These are phyloP conservation scores for Metschnikowia cubensis DNA, from an alignment of 805 yeast genomes.

Conservation along the genomic window DNA sequence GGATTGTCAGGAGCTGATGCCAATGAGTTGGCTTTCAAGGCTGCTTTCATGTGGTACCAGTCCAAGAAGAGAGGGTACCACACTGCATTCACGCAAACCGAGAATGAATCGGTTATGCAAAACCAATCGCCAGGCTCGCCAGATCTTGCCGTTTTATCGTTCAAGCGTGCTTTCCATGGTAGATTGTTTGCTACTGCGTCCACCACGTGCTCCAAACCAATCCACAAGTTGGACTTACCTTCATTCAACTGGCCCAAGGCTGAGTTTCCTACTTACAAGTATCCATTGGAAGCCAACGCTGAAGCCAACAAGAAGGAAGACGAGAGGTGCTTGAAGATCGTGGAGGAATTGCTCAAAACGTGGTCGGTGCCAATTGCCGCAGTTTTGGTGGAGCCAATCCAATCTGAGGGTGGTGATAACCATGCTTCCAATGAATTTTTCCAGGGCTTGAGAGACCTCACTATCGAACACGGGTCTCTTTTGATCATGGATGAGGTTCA, in stretches of 20 bases:
- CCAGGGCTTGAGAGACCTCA: conserved; percentile 78
- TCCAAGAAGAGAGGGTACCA: conserved; percentile 60
- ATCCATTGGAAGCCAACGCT: conserved; percentile 70
- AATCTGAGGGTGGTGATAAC: conserved; percentile 90
- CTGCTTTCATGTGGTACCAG: conserved; percentile 80
- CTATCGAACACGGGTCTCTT: conserved; percentile 64
- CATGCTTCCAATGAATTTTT: conserved; percentile 75
- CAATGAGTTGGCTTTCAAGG: conserved; percentile 84
- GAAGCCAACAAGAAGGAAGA: conserved; percentile 74
- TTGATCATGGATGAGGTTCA: conserved; percentile 84
- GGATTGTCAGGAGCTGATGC: conserved; percentile 86
- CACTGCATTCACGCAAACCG: conserved; percentile 62
- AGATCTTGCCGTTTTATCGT: conserved; percentile 77
- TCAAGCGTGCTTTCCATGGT: conserved; percentile 90
- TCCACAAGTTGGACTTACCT: conserved; percentile 90
- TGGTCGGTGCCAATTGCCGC: conserved; percentile 85
- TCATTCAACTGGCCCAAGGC: conserved; percentile 97
- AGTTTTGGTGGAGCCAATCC: conserved; percentile 84
- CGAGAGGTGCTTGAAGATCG: conserved; percentile 69
- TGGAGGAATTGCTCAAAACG: conserved; percentile 62
- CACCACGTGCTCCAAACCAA: conserved; percentile 88
- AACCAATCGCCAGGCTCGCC: conserved; percentile 88
- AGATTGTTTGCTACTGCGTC: conserved; percentile 89
- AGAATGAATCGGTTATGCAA: conserved; percentile 69
- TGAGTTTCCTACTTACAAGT: conserved; percentile 78